These are phyloP conservation scores for Plenodomus biglobosus DNA, from an alignment of 2,329 filamentous ascomycete species.

Conservation along the genomic window DNA sequence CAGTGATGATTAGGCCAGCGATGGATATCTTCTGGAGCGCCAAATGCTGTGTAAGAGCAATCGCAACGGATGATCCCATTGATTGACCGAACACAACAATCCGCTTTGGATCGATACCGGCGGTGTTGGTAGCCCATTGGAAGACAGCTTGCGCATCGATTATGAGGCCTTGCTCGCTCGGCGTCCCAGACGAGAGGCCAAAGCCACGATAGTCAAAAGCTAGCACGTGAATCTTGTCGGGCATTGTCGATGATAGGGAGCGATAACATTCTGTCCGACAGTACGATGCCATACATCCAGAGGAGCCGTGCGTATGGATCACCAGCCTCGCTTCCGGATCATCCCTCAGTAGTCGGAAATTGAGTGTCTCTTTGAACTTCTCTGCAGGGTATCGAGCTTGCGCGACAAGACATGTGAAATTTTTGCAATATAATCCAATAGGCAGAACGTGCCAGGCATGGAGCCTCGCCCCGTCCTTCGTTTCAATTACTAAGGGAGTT, in stretches of 20 bases:
- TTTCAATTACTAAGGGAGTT: background rate
- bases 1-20: conserved; percentile 1
- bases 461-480: too few relatives aligned
- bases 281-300: conserved; percentile 73
- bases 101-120: conserved; percentile 64
- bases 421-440: too few relatives aligned
- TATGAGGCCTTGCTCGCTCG: conserved; percentile 75
- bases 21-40: background rate
- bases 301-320: conserved; percentile 60
- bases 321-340: conserved; percentile 55
- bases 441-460: too few relatives aligned
- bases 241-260: conserved; percentile 63
- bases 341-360: conserved; percentile 52
- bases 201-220: conserved; percentile 87
- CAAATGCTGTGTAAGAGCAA: conserved; percentile 60
- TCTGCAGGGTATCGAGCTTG: conserved; percentile 17
- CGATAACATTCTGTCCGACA: conserved; percentile 75
- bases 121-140: conserved; percentile 67
- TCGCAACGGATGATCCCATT: conserved; percentile 78
- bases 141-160: conserved; percentile 71
- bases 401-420: too few relatives aligned
- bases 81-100: conserved; percentile 83
- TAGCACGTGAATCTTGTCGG: conserved; percentile 62
- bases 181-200: conserved; percentile 73
- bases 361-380: conserved; percentile 51